phyloP scores from a whole-genome alignment of 2,329 filamentous ascomycete species.

The Sclerotinia glacialis region DNA sequence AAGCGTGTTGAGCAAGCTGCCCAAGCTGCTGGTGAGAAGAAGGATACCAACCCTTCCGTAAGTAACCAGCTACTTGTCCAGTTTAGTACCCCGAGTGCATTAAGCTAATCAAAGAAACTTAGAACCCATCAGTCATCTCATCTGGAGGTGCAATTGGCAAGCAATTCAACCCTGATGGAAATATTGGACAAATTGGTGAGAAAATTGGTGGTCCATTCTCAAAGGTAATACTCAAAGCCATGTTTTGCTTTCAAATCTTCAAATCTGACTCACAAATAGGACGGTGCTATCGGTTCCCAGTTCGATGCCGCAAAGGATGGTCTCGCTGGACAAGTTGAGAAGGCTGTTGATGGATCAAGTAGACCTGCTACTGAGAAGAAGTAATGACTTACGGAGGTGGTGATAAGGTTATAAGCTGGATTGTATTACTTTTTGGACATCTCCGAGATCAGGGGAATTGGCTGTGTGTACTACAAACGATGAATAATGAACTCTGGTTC shows the following conservation, averaged over 20 bases:
- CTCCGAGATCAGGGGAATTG: not conserved
- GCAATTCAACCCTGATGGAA: slow-evolving; percentile 9
- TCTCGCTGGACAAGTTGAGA: slow-evolving; percentile 15
- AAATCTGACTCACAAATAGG: not conserved
- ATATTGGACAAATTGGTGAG: slow-evolving; percentile 10
- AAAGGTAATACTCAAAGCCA: not conserved
- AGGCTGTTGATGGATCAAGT: slow-evolving; percentile 13
- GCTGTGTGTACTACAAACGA: not conserved
- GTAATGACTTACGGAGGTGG: not conserved
- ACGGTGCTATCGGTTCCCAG: slow-evolving; percentile 6
- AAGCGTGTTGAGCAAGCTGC: not conserved
- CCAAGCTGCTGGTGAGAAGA: slow-evolving; percentile 6
- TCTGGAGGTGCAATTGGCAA: slow-evolving; percentile 7
- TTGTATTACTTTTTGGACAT: not conserved
- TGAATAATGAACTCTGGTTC: not conserved
- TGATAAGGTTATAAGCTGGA: not conserved
- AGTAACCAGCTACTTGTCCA: not conserved
- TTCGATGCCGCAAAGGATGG: slow-evolving; percentile 11
- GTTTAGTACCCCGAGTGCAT: too few species aligned
- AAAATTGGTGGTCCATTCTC: slow-evolving; percentile 16
- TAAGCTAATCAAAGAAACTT: not conserved
- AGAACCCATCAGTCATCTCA: slow-evolving; percentile 3
- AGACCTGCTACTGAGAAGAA: slow-evolving; percentile 16
- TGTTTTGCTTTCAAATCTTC: accelerated
- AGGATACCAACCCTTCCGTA: slow-evolving; percentile 2